A percentile compares a stretch with the other conserved stretches of the same genome.
phyloP scores from a whole-genome alignment of 768 basidiomycete genomes.

The Hortiboletus flavorubellus region DNA sequence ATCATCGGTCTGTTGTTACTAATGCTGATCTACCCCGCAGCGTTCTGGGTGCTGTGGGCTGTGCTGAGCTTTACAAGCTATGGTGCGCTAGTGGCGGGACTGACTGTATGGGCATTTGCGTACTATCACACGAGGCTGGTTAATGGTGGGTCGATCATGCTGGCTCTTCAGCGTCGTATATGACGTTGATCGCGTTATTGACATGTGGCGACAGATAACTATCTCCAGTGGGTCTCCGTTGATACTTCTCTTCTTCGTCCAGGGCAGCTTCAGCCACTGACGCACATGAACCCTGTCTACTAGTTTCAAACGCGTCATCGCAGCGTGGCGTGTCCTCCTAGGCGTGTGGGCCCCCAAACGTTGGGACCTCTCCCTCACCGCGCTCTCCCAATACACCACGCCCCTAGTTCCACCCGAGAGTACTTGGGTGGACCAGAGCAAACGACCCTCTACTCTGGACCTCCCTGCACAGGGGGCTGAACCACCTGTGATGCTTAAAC shows the following conservation, averaged over 20 bases:
- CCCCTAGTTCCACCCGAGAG: constrained; percentile 64
- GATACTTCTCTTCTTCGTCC: constrained; percentile 2
- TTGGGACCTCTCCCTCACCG: constrained; percentile 77
- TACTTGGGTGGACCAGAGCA: constrained; percentile 62
- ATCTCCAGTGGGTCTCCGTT: constrained; percentile 59
- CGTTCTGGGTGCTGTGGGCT: constrained; percentile 86
- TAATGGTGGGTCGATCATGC: constrained; percentile 57
- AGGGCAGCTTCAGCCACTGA: constrained; percentile 19
- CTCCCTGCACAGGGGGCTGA: constrained; percentile 31
- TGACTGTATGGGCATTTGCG: constrained; percentile 71
- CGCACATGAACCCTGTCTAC: constrained; percentile 13
- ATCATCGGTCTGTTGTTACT: constrained; percentile 79
- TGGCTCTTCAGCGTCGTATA: constrained; percentile 18
- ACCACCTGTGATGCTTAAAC: constrained; percentile 34
- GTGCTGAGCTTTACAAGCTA: constrained; percentile 70
- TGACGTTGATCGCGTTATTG: constrained; percentile 17
- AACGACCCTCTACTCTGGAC: constrained; percentile 30
- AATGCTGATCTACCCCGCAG: constrained; percentile 72
- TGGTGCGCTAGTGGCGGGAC: constrained; percentile 70
- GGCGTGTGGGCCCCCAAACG: constrained; percentile 88
- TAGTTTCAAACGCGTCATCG: constrained; percentile 82
- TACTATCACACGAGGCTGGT: constrained; percentile 85
- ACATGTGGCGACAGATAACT: constrained; percentile 50
- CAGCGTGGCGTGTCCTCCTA: constrained; percentile 95
- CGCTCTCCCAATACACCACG: constrained; percentile 69